phyloP scores from a whole-genome alignment of 1,139 yeast species.

The Insectozyma bohioensis region DNA sequence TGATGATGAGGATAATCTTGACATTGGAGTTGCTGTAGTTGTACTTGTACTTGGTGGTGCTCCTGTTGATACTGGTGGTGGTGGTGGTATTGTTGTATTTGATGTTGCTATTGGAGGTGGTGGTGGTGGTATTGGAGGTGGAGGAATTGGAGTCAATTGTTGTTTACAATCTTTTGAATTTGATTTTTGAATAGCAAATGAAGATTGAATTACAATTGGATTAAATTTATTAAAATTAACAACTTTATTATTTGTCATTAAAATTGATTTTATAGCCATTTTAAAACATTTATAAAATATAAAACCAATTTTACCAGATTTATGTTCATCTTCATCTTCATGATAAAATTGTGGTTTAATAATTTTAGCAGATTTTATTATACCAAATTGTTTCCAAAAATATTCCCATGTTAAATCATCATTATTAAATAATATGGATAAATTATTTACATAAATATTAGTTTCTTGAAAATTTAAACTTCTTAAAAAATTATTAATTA shows the following conservation, averaged over 20 bases:
- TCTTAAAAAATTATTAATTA: constrained; percentile 18
- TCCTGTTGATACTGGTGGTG: constrained; percentile 3
- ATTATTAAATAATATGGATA: constrained; percentile 44
- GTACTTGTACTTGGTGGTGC: neutral
- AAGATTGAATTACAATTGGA: constrained; percentile 34
- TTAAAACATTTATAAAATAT: constrained; percentile 39
- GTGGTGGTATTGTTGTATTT: constrained; percentile 2
- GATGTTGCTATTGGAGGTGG: neutral
- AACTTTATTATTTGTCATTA: constrained; percentile 35
- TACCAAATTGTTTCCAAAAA: constrained; percentile 45
- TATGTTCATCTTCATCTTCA: constrained; percentile 25
- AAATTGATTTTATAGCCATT: constrained; percentile 41
- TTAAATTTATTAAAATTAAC: constrained; percentile 20
- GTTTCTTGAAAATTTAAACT: constrained; percentile 52
- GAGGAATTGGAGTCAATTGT: constrained; percentile 1
- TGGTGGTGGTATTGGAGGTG: constrained; percentile 3
- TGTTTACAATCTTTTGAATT: constrained; percentile 6
- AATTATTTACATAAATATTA: constrained; percentile 56
- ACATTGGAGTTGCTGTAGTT: neutral
- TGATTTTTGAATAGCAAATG: constrained; percentile 41
- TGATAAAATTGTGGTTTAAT: constrained; percentile 44
- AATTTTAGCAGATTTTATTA: constrained; percentile 44
- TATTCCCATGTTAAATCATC: constrained; percentile 38
- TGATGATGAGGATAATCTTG: constrained; percentile 3
- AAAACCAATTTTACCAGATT: constrained; percentile 45